These are phyloP conservation scores for Ulota crispa DNA, from an alignment of 225 moss, liverwort and hornwort genomes.

Conservation along the genomic window DNA sequence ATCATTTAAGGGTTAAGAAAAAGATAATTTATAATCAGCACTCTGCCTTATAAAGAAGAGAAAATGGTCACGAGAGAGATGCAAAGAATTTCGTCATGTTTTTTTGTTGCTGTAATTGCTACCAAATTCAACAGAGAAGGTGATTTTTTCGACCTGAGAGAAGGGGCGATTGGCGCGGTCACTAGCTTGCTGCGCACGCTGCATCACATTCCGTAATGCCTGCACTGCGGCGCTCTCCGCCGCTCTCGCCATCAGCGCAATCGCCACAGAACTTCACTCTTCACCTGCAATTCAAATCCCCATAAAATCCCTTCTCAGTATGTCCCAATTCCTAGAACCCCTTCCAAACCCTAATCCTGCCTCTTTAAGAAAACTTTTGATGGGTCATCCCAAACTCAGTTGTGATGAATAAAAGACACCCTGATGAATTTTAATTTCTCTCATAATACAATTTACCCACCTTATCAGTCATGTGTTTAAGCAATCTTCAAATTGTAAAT, in stretches of 20 bases:
- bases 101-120: neutral
- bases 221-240: constrained; percentile 49
- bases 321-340: neutral
- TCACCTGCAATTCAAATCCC: neutral
- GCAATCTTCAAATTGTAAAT: too few species aligned
- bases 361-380: neutral
- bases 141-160: constrained; percentile 34
- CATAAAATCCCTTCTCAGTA: neutral
- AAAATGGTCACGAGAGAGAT: neutral
- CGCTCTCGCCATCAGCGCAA: constrained; percentile 49
- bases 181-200: constrained; percentile 48
- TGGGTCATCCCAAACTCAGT: neutral
- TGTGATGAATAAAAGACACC: too few species aligned
- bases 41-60: neutral
- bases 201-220: constrained; percentile 52
- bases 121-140: neutral
- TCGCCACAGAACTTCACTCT: neutral
- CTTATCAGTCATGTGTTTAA: too few species aligned
- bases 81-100: neutral
- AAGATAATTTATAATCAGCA: neutral
- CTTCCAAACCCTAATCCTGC: neutral
- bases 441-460: too few species aligned
- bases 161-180: constrained; percentile 47
- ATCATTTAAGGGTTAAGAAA: too few species aligned
- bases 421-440: too few species aligned